phyloP scores from a whole-genome alignment of 441 rosid species.

The Pelargonium fulgidum region DNA sequence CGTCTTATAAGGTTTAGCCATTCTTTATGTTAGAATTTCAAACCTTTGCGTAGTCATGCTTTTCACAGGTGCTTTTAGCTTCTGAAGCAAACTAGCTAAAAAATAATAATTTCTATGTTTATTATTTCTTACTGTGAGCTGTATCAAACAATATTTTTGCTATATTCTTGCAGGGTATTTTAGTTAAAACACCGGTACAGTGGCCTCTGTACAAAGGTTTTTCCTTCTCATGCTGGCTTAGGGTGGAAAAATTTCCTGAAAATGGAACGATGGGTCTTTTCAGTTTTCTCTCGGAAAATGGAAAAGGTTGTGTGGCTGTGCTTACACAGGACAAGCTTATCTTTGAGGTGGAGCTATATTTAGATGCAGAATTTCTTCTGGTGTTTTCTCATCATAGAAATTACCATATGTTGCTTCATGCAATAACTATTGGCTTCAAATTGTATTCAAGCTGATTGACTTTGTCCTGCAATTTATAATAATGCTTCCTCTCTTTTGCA shows the following conservation, averaged over 20 bases:
- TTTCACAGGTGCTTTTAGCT: too few relatives aligned
- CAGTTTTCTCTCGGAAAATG: conserved; percentile 84
- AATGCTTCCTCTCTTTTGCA: conserved; percentile 35
- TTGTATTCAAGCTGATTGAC: conserved; percentile 4
- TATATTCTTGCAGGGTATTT: conserved; percentile 59
- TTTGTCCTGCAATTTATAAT: conserved; percentile 17
- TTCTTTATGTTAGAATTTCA: not conserved
- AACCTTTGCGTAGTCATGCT: too few relatives aligned
- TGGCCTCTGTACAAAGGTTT: conserved; percentile 96
- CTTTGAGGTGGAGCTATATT: conserved; percentile 52
- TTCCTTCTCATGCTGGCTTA: conserved; percentile 97
- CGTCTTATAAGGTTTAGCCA: not conserved
- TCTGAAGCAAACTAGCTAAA: too few relatives aligned
- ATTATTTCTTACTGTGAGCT: not conserved
- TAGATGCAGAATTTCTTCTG: not conserved
- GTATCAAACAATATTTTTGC: conserved; percentile 7
- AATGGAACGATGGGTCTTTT: conserved; percentile 83
- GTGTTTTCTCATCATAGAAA: not conserved
- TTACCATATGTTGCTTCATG: not conserved
- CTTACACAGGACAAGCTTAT: conserved; percentile 69
- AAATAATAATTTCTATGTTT: not conserved
- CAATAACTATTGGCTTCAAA: not conserved
- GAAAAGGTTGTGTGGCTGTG: conserved; percentile 84
- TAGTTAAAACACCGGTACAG: conserved; percentile 75
- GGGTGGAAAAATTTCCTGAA: conserved; percentile 83